Base-by-base conservation (phyloP, 2,329 filamentous ascomycete genomes). In the Helotiales sp. region DNA sequence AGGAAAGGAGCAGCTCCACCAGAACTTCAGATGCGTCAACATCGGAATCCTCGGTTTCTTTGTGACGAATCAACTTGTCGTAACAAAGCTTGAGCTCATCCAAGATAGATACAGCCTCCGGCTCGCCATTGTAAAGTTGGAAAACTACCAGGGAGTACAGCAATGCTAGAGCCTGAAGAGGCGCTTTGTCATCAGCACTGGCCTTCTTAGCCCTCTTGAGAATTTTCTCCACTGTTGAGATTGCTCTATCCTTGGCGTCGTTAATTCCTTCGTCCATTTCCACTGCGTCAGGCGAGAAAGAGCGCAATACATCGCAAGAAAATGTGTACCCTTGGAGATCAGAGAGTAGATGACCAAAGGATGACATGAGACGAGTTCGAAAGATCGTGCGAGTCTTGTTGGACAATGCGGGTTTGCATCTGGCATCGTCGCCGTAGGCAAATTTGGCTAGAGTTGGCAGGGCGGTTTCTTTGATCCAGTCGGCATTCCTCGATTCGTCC, bases 91-190 rank as follows among this genome's bases (percentile, higher is more conserved):
- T 87, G n/a, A 97, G 84, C 73, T 97, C 95, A 63, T 91, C 87
- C 8, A 97, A 82, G 69, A 96, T 90, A 58, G 91, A 89, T 24
- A 97, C 86, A 0, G 93, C 92, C 76, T 98, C 96, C 0, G 91
- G 85, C 67, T 97, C 93, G 26, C 93, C 92, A 74, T 95, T 94
- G 80, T 97, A 97, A 8, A 97, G 85, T 78, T 97, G 93, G 64
- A 98, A 84, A 15, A 97, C 87, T 0, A 93, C 91, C 61, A 97
- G 86, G 0, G 93, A 90, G 77, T 97, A 93, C 1, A 98, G 85
- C 40, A 97, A 84, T 22, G 91, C 90, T 66, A 97, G 86, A 0
- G 92, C 91, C 68, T 89, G 88, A 17, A 82, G 61, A 24, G 73
- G 70, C 30, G 71, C 64, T 54, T 73, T 74, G 11, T 67, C 68